These are phyloP conservation scores for Boletus barrowsii DNA, from an alignment of 768 basidiomycete genomes.

Conservation along the genomic window DNA sequence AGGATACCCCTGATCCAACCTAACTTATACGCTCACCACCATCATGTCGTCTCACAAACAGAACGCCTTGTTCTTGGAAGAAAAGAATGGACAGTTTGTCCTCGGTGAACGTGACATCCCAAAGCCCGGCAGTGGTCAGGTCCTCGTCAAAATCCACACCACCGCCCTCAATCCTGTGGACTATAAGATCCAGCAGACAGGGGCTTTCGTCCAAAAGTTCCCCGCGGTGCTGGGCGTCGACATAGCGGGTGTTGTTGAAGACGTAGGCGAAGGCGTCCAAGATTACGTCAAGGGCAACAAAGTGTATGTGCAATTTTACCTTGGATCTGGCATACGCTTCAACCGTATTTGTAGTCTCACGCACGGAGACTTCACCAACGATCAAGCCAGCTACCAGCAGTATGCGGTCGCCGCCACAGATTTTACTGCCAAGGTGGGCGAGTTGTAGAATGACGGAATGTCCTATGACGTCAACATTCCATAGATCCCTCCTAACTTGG, in stretches of 20 bases:
- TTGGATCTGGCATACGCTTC: neutral
- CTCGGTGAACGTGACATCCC: conserved; percentile 27
- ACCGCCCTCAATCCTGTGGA: conserved; percentile 47
- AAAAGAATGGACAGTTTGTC: conserved; percentile 28
- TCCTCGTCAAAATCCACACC: conserved; percentile 41
- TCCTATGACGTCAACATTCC: conserved; percentile 2
- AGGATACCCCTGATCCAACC: neutral
- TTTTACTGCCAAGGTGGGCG: conserved; percentile 36
- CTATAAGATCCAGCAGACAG: conserved; percentile 36
- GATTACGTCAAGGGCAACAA: conserved; percentile 38
- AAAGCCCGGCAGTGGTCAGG: conserved; percentile 36
- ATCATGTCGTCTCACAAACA: conserved; percentile 26
- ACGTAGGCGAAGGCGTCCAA: conserved; percentile 36
- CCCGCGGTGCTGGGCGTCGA: conserved; percentile 38
- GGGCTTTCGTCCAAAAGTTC: conserved; percentile 31
- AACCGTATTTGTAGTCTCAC: conserved; percentile 10
- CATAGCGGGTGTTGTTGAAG: conserved; percentile 38
- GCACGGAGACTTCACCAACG: conserved; percentile 32
- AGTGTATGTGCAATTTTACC: conserved; percentile 29
- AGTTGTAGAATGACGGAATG: neutral
- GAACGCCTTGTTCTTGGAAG: conserved; percentile 28
- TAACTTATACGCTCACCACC: conserved; percentile 15
- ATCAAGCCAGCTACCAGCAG: conserved; percentile 39
- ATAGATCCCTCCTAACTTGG: conserved; percentile 43
- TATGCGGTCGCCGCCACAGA: conserved; percentile 33